Conservation (phyloP, 2,329 filamentous ascomycete genomes). For the Trichoderma harzianum region DNA sequence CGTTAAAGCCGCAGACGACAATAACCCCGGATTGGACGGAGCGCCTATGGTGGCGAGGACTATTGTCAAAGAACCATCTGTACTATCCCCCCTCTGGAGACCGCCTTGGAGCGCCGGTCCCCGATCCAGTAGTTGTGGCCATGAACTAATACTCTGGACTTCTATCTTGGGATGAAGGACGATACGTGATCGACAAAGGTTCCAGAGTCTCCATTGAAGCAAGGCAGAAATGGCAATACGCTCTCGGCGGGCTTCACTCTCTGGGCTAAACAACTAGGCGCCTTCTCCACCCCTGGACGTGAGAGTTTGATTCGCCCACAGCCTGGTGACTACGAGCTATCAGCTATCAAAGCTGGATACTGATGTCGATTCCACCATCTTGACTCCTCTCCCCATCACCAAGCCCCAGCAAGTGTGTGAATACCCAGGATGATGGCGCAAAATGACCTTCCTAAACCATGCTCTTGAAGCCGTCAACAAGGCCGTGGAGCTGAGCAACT, state of each 20-base stretch:
- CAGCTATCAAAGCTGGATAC: neutral
- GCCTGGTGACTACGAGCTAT: neutral
- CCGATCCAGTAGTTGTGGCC: neutral
- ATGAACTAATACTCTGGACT: conserved; percentile 9
- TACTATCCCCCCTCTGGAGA: neutral
- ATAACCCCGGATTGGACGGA: conserved; percentile 1
- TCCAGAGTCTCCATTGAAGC: neutral
- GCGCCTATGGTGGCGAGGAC: conserved; percentile 2
- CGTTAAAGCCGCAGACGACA: neutral
- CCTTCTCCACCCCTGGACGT: neutral
- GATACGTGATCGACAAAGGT: conserved; percentile 18
- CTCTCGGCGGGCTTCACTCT: conserved; percentile 1
- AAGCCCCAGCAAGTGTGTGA: conserved; percentile 1
- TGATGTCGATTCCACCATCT: conserved; percentile 5
- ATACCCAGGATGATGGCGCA: neutral
- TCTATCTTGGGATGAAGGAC: conserved; percentile 13
- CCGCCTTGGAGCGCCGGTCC: neutral
- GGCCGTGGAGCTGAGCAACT: neutral
- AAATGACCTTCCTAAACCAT: conserved; percentile 19
- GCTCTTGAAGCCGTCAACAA: neutral
- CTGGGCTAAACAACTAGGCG: neutral
- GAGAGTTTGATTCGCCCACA: neutral
- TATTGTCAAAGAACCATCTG: neutral
- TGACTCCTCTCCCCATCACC: conserved; percentile 10
- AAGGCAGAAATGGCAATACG: conserved; percentile 6